These are phyloP conservation scores for Ophiostoma ulmi DNA, from an alignment of 2,329 filamentous ascomycete species.

Conservation along the genomic window DNA sequence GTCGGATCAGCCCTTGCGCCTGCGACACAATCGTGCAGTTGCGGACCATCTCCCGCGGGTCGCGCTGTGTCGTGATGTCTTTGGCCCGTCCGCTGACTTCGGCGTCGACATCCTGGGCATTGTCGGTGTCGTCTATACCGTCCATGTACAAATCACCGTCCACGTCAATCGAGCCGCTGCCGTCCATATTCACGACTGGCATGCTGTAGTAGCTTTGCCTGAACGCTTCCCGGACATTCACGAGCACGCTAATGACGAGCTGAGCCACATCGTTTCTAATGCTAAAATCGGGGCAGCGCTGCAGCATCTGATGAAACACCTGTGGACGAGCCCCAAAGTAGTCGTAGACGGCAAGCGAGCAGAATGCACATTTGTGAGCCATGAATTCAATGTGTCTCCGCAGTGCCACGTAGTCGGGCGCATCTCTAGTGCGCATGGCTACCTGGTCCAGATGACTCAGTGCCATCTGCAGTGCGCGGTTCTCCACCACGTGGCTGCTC, in stretches of 20 bases:
- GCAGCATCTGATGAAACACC: constrained; percentile 59
- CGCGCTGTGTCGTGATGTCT: not conserved
- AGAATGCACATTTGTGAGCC: constrained; percentile 47
- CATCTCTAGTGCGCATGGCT: constrained; percentile 64
- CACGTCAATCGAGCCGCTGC: constrained; percentile 26
- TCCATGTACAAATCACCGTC: not conserved
- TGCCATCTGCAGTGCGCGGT: constrained; percentile 49
- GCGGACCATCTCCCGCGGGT: not conserved
- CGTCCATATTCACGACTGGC: constrained; percentile 29
- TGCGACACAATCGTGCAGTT: constrained; percentile 33
- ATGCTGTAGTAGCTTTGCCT: constrained; percentile 43
- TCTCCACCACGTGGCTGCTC: constrained; percentile 42
- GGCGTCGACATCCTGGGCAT: constrained; percentile 29
- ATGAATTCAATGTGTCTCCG: constrained; percentile 42
- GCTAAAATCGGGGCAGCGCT: constrained; percentile 52
- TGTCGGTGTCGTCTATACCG: constrained; percentile 29
- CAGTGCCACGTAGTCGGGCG: constrained; percentile 54
- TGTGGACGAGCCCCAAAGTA: constrained; percentile 55
- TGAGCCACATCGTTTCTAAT: constrained; percentile 51
- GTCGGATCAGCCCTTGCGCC: constrained; percentile 3
- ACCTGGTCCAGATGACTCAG: constrained; percentile 70
- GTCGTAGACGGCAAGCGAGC: constrained; percentile 54
- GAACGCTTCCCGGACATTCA: constrained; percentile 46
- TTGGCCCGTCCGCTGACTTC: not conserved
- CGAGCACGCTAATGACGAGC: constrained; percentile 50